phyloP scores from a whole-genome alignment of 2,329 filamentous ascomycete genomes.

The Aspergillus versicolor region DNA sequence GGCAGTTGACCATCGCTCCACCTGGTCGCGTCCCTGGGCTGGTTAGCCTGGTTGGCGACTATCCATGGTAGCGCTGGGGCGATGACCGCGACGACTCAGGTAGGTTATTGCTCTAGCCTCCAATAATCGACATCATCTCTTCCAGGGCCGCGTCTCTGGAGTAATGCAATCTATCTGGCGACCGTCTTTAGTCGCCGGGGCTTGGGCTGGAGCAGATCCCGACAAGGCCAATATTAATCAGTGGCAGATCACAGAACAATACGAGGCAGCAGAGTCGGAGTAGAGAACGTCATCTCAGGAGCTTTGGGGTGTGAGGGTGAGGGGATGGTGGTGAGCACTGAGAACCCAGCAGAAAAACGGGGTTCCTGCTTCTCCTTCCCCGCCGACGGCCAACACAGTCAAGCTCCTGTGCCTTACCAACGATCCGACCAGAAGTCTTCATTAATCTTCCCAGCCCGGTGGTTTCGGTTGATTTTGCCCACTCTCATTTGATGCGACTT shows the following conservation, averaged over 20 bases:
- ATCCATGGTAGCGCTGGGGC: constrained; percentile 4
- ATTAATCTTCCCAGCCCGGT: not conserved
- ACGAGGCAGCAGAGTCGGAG: not conserved
- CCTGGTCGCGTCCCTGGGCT: constrained; percentile 12
- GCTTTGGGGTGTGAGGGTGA: not conserved
- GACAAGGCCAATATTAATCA: not conserved
- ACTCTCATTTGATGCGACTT: not conserved
- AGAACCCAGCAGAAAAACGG: constrained; percentile 20
- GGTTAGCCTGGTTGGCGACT: not conserved
- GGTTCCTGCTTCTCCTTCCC: constrained; percentile 25
- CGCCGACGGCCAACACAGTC: constrained; percentile 3
- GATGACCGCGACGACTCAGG: constrained; percentile 10
- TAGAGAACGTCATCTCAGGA: not conserved
- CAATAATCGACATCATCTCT: not conserved
- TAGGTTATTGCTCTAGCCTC: not conserved
- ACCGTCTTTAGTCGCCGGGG: not conserved
- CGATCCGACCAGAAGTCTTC: not conserved
- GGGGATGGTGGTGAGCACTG: constrained; percentile 2
- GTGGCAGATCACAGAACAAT: no score
- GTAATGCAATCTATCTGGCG: not conserved
- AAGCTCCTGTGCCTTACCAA: not conserved
- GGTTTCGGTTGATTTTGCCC: not conserved
- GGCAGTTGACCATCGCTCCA: constrained; percentile 10
- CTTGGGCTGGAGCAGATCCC: not conserved
- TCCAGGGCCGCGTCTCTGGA: not conserved